Conservation (phyloP, 345 rosid genomes). For the Eucalyptus caleyi region DNA sequence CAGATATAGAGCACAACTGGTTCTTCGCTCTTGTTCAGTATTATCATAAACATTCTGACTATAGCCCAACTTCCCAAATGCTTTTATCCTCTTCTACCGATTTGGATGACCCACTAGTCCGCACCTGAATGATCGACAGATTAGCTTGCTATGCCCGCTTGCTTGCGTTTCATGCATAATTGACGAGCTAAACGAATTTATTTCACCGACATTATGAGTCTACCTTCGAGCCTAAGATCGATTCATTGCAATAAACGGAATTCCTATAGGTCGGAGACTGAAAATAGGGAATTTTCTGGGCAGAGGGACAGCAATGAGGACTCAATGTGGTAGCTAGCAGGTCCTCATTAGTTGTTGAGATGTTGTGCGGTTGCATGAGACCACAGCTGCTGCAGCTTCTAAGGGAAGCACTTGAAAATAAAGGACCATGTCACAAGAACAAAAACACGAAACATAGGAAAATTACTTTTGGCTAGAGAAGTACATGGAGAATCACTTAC, state of each 20-base stretch:
- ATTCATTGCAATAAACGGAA: not conserved
- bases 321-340: not conserved
- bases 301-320: not conserved
- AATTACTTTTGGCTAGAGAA: not conserved
- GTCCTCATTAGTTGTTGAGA: not conserved
- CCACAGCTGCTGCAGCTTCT: not conserved
- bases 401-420: not conserved
- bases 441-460: not conserved
- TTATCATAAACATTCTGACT: not conserved
- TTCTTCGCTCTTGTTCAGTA: not conserved
- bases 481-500: not conserved
- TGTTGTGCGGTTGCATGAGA: not conserved
- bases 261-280: not conserved
- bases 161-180: not conserved
- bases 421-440: not conserved
- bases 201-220: not conserved
- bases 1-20: not conserved
- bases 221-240: not conserved
- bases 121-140: not conserved
- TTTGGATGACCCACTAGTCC: not conserved
- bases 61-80: not conserved
- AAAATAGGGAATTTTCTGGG: not conserved
- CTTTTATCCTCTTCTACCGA: not conserved
- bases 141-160: not conserved
- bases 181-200: not conserved